phyloP scores from a whole-genome alignment of 2,329 filamentous ascomycete genomes.

The Didymella pinodella region DNA sequence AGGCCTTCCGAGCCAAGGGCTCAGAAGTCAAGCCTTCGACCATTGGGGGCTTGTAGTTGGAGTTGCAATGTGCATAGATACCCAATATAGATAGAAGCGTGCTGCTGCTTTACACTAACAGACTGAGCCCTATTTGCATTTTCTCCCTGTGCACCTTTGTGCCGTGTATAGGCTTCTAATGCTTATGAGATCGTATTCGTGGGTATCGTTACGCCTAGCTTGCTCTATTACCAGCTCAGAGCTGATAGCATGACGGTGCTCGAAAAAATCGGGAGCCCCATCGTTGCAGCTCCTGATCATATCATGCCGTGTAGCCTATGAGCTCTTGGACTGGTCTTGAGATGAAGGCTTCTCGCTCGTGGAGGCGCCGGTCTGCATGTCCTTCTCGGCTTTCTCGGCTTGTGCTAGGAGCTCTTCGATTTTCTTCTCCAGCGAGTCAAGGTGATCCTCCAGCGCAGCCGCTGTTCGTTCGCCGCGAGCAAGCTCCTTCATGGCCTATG shows the following conservation, averaged over 20 bases:
- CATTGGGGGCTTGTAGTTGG: constrained; percentile 41
- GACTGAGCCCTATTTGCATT: neutral
- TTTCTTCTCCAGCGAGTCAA: constrained; percentile 62
- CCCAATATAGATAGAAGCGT: constrained; percentile 9
- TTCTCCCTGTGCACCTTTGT: neutral
- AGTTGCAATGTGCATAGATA: constrained; percentile 10
- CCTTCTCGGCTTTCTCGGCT: constrained; percentile 54
- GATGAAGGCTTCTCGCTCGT: constrained; percentile 1
- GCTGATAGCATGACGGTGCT: neutral
- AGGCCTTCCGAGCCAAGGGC: constrained; percentile 49
- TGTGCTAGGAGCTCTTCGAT: constrained; percentile 62
- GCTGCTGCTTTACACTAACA: neutral
- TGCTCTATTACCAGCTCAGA: neutral
- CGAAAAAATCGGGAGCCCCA: neutral
- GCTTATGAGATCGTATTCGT: constrained; percentile 3
- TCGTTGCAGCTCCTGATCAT: neutral
- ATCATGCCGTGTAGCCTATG: neutral
- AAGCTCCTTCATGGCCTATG: constrained; percentile 60
- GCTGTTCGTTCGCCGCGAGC: constrained; percentile 65
- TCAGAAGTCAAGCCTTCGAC: constrained; percentile 41
- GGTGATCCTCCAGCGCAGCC: constrained; percentile 62
- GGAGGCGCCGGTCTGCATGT: constrained; percentile 26
- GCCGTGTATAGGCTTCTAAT: neutral
- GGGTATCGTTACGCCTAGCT: constrained; percentile 4
- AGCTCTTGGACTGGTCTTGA: constrained; percentile 15